Evolutionary conservation across 768 basidiomycete species (phyloP), one percentile per base, ranked within the genome.

Genomic region (Termitomyces sp.): DNA sequence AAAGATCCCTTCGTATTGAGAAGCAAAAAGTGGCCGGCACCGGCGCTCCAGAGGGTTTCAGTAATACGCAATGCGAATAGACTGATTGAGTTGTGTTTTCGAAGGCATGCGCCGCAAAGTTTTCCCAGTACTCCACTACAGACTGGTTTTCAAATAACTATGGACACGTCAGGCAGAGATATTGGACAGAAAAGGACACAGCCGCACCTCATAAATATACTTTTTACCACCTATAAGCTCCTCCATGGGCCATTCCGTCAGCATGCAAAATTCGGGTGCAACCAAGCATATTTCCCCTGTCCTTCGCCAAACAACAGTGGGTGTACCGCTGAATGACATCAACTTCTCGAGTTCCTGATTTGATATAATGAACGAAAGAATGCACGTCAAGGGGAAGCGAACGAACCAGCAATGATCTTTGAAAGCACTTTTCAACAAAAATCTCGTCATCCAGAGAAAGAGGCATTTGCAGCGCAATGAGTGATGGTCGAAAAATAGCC

Each of bases 221-320:
- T 82, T 83, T 70, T 80, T 79, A 46, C 74, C 76, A 26, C 79
- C 79, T 31, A 79, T 72, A 39, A 99, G 79, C 61, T 98, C 94
- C 60, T 91, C 88, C 71, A 88, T 79, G 9, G 84, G 83, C 91
- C 93, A 95, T 64, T 90, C 92, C 9, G 93, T 94, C 60, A 99
- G 77, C 81, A 92, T 88, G 70, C 89, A 92, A 68, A 99, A 98
- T 72, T 99, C 97, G 5, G 93, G 90, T 0, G 94, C 95, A 47
- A 94, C 97, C 46, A 97, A 86, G 67, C 94, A 95, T 26, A 99
- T 94, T 74, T 99, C 97, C 65, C 97, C 97, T 20, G 97, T 99
- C 51, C 97, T 82, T 46, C 97, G 87, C 96, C 96, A 99, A 12
- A 96, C 91, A 42, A 95, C 94, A 1, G 96, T 98, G 2, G 96